Conservation (phyloP, 768 basidiomycete species). For the Pleurotus djamor region DNA sequence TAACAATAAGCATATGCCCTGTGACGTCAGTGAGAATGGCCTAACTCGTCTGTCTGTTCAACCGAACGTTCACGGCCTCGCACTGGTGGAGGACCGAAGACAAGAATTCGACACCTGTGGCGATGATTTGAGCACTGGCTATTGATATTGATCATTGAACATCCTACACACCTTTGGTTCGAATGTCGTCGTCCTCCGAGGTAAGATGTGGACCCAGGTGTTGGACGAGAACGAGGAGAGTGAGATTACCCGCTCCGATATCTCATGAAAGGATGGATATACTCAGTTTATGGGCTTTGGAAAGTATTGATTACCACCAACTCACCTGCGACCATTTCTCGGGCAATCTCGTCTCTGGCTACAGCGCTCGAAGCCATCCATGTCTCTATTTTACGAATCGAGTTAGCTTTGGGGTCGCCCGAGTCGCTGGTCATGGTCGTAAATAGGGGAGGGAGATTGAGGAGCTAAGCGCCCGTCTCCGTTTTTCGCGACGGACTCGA, state of each 20-base stretch:
- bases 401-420: constrained; percentile 17
- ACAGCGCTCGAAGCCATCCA: constrained; percentile 58
- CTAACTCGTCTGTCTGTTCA: constrained; percentile 85
- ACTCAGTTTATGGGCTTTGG: background rate
- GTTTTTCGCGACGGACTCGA: background rate
- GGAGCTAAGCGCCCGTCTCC: background rate
- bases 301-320: constrained; percentile 8
- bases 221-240: constrained; percentile 79
- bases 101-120: constrained; percentile 80
- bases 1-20: background rate
- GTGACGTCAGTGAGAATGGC: background rate
- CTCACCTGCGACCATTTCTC: constrained; percentile 60
- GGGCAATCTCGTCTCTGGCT: constrained; percentile 54
- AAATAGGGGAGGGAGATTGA: background rate
- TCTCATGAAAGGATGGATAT: constrained; percentile 25
- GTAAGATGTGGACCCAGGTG: constrained; percentile 87
- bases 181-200: constrained; percentile 74
- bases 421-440: background rate
- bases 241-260: constrained; percentile 48
- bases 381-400: constrained; percentile 52
- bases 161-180: constrained; percentile 67
- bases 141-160: background rate
- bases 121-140: constrained; percentile 7
- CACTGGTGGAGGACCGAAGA: constrained; percentile 65
- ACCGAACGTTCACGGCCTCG: constrained; percentile 38